Evolutionary conservation across 768 basidiomycete genomes (phyloP).

Genomic region (Lactarius psammicola): DNA sequence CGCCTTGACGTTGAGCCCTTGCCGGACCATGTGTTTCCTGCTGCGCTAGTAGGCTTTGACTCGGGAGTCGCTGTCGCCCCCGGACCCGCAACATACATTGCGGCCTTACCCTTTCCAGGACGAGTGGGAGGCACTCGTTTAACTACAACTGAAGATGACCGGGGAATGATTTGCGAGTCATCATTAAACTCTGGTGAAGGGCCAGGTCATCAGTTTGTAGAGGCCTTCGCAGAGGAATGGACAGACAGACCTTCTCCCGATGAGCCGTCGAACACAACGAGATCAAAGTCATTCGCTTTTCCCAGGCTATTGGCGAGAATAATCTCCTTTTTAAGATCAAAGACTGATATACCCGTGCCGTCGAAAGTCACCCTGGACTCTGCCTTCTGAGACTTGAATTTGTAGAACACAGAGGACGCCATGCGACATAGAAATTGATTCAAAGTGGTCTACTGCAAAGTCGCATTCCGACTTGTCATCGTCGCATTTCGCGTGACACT

Average conservation of each 20-base stretch:
- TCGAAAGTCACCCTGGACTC: constrained; percentile 97
- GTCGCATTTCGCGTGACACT: neutral
- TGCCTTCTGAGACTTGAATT: constrained; percentile 92
- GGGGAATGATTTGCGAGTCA: constrained; percentile 87
- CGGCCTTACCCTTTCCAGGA: constrained; percentile 80
- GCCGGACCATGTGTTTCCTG: constrained; percentile 52
- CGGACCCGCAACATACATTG: constrained; percentile 60
- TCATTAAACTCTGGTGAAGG: constrained; percentile 74
- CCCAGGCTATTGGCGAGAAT: constrained; percentile 94
- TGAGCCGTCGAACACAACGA: constrained; percentile 78
- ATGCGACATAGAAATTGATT: constrained; percentile 40
- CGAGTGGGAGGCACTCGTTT: constrained; percentile 83
- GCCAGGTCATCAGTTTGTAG: neutral
- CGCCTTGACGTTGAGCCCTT: constrained; percentile 73
- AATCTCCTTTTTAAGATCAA: constrained; percentile 98
- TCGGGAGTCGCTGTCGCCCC: constrained; percentile 45
- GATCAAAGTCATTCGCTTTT: constrained; percentile 97
- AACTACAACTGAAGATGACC: constrained; percentile 91
- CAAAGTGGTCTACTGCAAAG: constrained; percentile 17
- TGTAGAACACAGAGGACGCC: constrained; percentile 97
- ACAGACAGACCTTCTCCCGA: constrained; percentile 76
- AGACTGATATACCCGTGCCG: constrained; percentile 97
- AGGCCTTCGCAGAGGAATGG: neutral
- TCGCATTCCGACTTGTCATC: neutral
- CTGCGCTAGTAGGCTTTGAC: constrained; percentile 31